Evolutionary conservation across 139 green algal genomes (phyloP).

Genomic region (Volvox reticuliferus): DNA sequence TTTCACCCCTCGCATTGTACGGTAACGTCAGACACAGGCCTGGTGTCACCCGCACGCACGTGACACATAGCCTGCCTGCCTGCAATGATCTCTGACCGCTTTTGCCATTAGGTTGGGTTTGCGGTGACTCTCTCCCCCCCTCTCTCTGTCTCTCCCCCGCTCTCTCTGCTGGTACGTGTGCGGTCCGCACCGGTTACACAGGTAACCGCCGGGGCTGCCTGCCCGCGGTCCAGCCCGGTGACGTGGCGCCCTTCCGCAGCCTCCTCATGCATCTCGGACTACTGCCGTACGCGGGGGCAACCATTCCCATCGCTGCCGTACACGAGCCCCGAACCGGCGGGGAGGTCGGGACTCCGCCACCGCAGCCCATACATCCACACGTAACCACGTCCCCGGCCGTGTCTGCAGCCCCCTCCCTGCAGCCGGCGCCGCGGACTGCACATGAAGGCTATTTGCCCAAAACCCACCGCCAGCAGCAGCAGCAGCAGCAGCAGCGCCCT

Average conservation of each 20-base stretch:
- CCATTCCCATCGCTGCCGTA: not conserved
- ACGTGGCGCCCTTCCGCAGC: slow-evolving; percentile 30
- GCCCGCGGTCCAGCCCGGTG: slow-evolving; percentile 29
- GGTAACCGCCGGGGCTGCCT: slow-evolving; percentile 19
- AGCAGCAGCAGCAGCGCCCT: not conserved
- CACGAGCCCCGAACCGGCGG: not conserved
- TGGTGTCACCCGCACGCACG: no score
- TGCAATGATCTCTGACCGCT: no score
- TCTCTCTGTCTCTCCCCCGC: no score
- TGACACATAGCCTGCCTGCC: no score
- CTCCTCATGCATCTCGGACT: slow-evolving; percentile 43
- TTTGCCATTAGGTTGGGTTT: no score
- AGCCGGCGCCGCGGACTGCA: not conserved
- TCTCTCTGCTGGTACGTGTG: no score
- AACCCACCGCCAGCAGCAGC: not conserved
- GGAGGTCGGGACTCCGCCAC: not conserved
- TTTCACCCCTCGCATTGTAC: no score
- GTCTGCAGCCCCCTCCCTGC: no score
- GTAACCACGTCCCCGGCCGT: no score
- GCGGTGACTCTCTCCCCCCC: no score
- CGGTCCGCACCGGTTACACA: not conserved
- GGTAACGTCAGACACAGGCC: no score
- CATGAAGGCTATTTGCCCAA: not conserved
- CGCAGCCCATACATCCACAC: not conserved
- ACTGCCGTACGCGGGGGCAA: not conserved